Conservation (phyloP, 257 asterid species). For the Solanum tacnaense region DNA sequence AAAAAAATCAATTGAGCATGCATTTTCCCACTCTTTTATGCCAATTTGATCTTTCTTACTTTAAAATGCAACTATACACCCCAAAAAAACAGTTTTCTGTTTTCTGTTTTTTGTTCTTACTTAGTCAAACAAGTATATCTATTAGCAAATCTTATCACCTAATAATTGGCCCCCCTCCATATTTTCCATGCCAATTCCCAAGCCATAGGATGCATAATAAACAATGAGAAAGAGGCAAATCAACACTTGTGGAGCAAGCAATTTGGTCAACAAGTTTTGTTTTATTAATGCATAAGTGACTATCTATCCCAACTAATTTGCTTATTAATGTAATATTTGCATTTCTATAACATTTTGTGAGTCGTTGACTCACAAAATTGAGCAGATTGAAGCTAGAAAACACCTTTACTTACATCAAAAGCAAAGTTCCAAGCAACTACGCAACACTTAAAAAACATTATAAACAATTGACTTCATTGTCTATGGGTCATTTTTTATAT, state of each 20-base stretch:
- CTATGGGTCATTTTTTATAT: neutral
- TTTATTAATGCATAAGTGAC: neutral
- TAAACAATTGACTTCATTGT: constrained; percentile 8
- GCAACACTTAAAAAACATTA: neutral
- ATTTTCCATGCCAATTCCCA: neutral
- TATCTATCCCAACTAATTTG: neutral
- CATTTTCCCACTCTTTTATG: neutral
- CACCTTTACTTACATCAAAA: neutral
- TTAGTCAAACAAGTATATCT: neutral
- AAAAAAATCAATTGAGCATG: neutral
- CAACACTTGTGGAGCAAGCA: neutral
- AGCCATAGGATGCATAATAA: neutral
- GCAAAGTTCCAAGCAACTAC: constrained; percentile 9
- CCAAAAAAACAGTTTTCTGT: neutral
- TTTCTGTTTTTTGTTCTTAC: neutral
- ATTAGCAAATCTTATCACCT: neutral
- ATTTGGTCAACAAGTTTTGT: neutral
- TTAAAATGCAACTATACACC: neutral
- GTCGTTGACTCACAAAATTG: neutral
- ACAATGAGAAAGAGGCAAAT: neutral
- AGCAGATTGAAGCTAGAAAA: neutral
- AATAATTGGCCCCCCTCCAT: neutral
- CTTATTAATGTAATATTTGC: neutral
- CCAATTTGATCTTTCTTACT: neutral
- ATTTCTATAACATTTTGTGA: neutral